Evolutionary conservation across 306 rosid species (phyloP).

Genomic region (Castanopsis chinensis): DNA sequence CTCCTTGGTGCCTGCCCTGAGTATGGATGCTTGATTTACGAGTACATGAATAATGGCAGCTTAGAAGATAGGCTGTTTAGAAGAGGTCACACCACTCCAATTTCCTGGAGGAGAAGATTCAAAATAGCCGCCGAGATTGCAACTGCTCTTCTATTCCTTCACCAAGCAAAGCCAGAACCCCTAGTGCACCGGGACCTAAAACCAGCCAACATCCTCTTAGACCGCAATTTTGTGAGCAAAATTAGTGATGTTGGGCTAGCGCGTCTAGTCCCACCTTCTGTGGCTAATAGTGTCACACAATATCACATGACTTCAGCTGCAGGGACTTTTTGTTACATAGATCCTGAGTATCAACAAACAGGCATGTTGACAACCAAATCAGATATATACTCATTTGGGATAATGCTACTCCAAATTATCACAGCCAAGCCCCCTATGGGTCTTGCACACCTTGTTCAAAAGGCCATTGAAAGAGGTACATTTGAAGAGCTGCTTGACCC

Average conservation of each 20-base stretch:
- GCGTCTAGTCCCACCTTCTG: slow-evolving; percentile 75
- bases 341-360: slow-evolving; percentile 94
- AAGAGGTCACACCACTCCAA: slow-evolving; percentile 57
- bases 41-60: slow-evolving; percentile 85
- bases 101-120: slow-evolving; percentile 77
- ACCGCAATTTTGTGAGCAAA: slow-evolving; percentile 78
- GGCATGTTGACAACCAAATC: slow-evolving; percentile 81
- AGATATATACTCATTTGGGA: slow-evolving; percentile 81
- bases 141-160: slow-evolving; percentile 88
- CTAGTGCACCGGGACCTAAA: slow-evolving; percentile 95
- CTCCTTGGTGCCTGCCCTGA: slow-evolving; percentile 97
- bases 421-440: slow-evolving; percentile 96
- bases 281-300: slow-evolving; percentile 76
- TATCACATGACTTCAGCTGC: slow-evolving; percentile 93
- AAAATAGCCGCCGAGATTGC: slow-evolving; percentile 81
- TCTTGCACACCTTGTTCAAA: slow-evolving; percentile 70
- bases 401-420: slow-evolving; percentile 78
- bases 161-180: slow-evolving; percentile 94
- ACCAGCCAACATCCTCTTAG: slow-evolving; percentile 87
- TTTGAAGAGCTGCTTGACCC: slow-evolving; percentile 71
- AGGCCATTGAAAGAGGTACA: slow-evolving; percentile 59
- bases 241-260: slow-evolving; percentile 91
- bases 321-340: slow-evolving; percentile 95
- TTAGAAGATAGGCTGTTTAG: slow-evolving; percentile 76
- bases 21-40: slow-evolving; percentile 90